Evolutionary conservation across 2,329 filamentous ascomycete genomes (phyloP).

Genomic region (Cercospora janseana): DNA sequence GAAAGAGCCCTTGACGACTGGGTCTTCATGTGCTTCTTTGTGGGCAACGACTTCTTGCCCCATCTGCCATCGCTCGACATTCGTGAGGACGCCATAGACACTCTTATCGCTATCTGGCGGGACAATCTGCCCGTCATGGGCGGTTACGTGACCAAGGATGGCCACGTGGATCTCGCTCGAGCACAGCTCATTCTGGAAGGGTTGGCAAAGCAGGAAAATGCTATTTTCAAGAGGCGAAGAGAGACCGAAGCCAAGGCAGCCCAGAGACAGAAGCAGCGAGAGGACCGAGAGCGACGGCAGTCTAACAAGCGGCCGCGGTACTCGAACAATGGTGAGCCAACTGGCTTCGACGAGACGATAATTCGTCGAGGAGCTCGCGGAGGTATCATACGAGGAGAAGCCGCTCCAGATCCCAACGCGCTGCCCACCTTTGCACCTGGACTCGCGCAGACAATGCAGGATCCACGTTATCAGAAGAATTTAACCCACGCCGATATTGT

Average conservation of each 20-base stretch:
- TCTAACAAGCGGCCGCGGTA: conserved; percentile 38
- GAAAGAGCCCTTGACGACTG: conserved; percentile 95
- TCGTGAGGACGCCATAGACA: conserved; percentile 94
- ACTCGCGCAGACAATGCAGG: conserved; percentile 52
- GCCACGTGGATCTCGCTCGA: conserved; percentile 79
- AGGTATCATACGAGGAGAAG: conserved; percentile 35
- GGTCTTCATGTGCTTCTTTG: conserved; percentile 99
- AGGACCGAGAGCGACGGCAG: conserved; percentile 61
- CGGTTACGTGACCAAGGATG: conserved; percentile 94
- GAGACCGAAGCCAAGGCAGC: conserved; percentile 82
- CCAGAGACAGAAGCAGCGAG: conserved; percentile 74
- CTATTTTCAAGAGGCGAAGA: conserved; percentile 84
- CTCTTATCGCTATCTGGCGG: conserved; percentile 93
- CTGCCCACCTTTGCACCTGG: conserved; percentile 60
- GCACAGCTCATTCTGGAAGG: conserved; percentile 86
- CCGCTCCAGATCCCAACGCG: conserved; percentile 40
- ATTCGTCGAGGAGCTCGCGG: conserved; percentile 37
- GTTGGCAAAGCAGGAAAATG: conserved; percentile 87
- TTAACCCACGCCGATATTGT: conserved; percentile 87
- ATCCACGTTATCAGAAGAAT: conserved; percentile 51
- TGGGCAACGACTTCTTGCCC: conserved; percentile 96
- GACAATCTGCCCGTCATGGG: conserved; percentile 89
- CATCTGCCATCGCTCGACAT: conserved; percentile 98
- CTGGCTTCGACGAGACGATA: conserved; percentile 36
- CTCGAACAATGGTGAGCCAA: conserved; percentile 32